A percentile compares a stretch with the other conserved stretches of the same genome.
These are phyloP conservation scores for Clarireedia monteithiana DNA, from an alignment of 2,329 filamentous ascomycete genomes.

Conservation along the genomic window DNA sequence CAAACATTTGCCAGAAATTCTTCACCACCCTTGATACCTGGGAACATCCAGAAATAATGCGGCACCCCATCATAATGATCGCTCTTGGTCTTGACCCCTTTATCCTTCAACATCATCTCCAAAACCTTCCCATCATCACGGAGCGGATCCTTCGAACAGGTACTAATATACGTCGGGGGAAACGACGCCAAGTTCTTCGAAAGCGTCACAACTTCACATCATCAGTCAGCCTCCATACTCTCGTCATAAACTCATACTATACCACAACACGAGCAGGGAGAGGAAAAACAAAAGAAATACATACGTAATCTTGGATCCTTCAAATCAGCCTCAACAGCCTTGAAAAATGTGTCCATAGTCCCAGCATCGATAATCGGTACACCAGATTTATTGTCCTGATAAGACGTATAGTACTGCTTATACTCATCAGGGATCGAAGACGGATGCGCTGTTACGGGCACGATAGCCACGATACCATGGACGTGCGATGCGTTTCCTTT, in stretches of 20 bases:
- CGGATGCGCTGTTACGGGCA: conserved; percentile 19
- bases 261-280: conserved; percentile 15
- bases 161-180: neutral
- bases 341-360: conserved; percentile 19
- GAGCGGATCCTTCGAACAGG: neutral
- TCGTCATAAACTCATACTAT: neutral
- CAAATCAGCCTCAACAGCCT: conserved; percentile 6
- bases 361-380: conserved; percentile 18
- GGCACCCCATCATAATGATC: conserved; percentile 27
- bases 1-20: neutral
- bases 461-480: conserved; percentile 19
- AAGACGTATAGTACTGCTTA: conserved; percentile 15
- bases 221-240: neutral
- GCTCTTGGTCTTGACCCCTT: conserved; percentile 21
- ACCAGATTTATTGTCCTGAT: conserved; percentile 13
- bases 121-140: conserved; percentile 19
- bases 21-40: neutral
- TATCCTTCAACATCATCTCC: conserved; percentile 23
- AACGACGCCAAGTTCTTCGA: neutral
- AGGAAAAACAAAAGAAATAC: conserved; percentile 6
- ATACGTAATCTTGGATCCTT: conserved; percentile 9
- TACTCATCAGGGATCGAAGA: conserved; percentile 15
- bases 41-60: conserved; percentile 25
- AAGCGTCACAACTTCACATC: neutral
- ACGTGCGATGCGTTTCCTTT: conserved; percentile 1